Evolutionary conservation across 2,329 filamentous ascomycete genomes (phyloP).

Genomic region (Aspergillus melleus): DNA sequence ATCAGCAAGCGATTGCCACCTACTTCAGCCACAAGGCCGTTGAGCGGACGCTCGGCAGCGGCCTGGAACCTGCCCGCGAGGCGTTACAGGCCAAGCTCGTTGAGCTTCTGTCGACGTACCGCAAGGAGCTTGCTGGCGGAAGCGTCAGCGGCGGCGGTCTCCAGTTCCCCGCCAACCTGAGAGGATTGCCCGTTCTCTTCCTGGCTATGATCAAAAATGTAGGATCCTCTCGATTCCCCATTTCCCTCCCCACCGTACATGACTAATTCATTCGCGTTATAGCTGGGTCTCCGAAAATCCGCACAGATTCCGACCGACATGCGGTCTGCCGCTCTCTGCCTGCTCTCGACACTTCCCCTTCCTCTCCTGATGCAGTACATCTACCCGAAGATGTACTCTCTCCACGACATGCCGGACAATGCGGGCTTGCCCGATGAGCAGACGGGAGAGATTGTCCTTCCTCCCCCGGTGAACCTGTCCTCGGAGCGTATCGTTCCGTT

Average conservation of each 20-base stretch:
- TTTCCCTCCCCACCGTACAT: background rate
- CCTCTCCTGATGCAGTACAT: conserved; percentile 93
- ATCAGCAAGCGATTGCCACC: conserved; percentile 87
- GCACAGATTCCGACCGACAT: conserved; percentile 93
- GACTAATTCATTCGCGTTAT: conserved; percentile 26
- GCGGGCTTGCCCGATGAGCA: conserved; percentile 81
- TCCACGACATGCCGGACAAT: conserved; percentile 95
- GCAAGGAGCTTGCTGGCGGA: conserved; percentile 92
- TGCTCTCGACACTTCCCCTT: conserved; percentile 89
- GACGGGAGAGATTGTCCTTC: conserved; percentile 86
- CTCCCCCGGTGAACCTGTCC: conserved; percentile 79
- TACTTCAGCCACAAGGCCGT: conserved; percentile 99
- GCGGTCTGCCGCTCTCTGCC: conserved; percentile 85
- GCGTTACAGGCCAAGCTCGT: conserved; percentile 87
- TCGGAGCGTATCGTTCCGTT: conserved; percentile 86
- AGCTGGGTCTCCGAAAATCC: conserved; percentile 81
- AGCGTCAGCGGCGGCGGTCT: conserved; percentile 91
- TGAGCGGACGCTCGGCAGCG: conserved; percentile 79
- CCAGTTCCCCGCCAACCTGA: conserved; percentile 90
- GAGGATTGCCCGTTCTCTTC: conserved; percentile 86
- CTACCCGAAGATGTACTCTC: conserved; percentile 78
- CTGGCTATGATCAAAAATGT: conserved; percentile 95
- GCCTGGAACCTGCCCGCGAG: conserved; percentile 87
- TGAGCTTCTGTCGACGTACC: conserved; percentile 91
- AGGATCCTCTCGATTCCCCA: conserved; percentile 34